Percentiles rank a stretch among this genome's conserved stretches.
Conservation (phyloP, 305 asterid genomes). For the Rubia tinctorum region DNA sequence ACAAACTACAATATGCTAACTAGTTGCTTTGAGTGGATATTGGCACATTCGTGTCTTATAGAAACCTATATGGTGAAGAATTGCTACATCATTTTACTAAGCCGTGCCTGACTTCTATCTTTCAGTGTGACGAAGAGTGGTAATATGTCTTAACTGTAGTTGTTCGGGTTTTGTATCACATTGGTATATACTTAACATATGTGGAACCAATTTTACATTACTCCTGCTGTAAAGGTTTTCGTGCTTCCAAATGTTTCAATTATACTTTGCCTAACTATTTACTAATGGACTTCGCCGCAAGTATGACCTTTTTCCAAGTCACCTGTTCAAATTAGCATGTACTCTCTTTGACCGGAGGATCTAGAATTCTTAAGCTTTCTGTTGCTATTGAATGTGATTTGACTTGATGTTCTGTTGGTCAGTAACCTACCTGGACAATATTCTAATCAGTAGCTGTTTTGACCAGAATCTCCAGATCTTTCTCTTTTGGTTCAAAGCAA, state of each 20-base stretch:
- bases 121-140: not conserved
- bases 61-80: not conserved
- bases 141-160: not conserved
- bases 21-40: not conserved
- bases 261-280: not conserved
- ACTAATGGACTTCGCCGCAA: not conserved
- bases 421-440: not conserved
- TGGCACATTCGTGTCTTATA: not conserved
- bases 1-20: too few species aligned
- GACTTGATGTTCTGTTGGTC: not conserved
- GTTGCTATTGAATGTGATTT: not conserved
- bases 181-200: too few species aligned
- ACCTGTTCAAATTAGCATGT: not conserved
- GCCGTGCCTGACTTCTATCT: not conserved
- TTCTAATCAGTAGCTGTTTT: conserved; percentile 3
- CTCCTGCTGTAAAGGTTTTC: not conserved
- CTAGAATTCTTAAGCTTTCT: not conserved
- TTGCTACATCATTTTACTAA: not conserved
- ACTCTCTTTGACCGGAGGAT: not conserved
- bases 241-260: not conserved
- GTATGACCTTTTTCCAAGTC: not conserved
- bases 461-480: conserved; percentile 69
- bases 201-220: not conserved
- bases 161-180: not conserved
- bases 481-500: conserved; percentile 78